Percentiles rank a stretch among this genome's conserved stretches.
Evolutionary conservation across 2,329 filamentous ascomycete genomes (phyloP).

Genomic region (Chaetomium globosum): DNA sequence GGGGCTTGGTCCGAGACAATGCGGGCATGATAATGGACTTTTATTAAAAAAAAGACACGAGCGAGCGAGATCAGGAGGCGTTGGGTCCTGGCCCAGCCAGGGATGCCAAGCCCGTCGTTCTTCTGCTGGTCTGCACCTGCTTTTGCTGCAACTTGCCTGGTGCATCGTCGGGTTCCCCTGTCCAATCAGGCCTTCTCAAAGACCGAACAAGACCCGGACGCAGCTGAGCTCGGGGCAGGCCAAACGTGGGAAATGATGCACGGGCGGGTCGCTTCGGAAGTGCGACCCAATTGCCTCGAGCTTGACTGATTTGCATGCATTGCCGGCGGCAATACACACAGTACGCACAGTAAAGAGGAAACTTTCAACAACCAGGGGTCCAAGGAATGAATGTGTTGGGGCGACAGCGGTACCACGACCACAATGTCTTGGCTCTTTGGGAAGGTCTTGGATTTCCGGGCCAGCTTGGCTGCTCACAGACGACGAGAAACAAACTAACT

Average conservation of each 20-base stretch:
- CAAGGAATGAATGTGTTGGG: no score
- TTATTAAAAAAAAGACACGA: neutral
- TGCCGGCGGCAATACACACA: conserved; percentile 1
- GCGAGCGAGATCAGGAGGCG: neutral
- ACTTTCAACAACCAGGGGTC: neutral
- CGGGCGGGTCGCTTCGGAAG: neutral
- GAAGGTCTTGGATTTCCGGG: neutral
- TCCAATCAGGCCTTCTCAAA: neutral
- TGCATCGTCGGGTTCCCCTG: neutral
- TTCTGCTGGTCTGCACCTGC: neutral
- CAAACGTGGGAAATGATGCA: conserved; percentile 20
- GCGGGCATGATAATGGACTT: conserved; percentile 6
- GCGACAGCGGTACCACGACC: neutral
- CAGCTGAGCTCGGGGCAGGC: neutral
- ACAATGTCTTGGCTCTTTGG: neutral
- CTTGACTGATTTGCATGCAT: neutral
- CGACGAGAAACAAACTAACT: neutral
- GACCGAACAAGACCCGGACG: neutral
- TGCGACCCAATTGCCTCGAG: neutral
- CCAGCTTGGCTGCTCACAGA: conserved; percentile 4
- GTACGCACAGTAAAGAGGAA: neutral
- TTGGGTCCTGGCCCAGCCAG: neutral
- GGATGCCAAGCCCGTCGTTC: conserved; percentile 12
- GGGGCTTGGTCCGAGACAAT: conserved; percentile 8
- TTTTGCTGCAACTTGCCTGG: neutral